Base-by-base conservation (phyloP, 805 yeast genomes). In the Yamadazyma olivae region DNA sequence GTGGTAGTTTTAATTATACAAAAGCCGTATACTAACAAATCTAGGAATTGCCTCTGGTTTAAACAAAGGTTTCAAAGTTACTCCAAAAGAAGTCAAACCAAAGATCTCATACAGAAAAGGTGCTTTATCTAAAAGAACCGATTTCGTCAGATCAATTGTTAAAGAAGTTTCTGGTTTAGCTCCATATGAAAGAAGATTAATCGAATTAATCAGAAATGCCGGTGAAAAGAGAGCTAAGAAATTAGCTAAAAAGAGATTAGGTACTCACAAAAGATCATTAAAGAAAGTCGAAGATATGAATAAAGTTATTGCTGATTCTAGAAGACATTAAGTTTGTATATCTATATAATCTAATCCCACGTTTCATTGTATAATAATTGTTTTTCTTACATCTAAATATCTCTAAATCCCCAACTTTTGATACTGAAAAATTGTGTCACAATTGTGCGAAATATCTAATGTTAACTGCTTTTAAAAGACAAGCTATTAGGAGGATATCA, bases 171-270 rank as follows among this genome's bases (percentile, higher is more conserved):
- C 95, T 58, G 99, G 99, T 71, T 81, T 93, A 68, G 96, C 99
- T 55, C 99, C 99, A 76, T 93, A 93, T 75, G 99, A 93, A 81
- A 90, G 96, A 82, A 90, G 99, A 79, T 83, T 93, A 71, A 85
- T 95, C 66, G 99, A 93, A 79, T 82, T 93, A 77, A 81, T 93
- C 84, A 93, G 99, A 83, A 93, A 95, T 80, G 90, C 96, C 71
- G 96, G 96, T 83, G 99, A 93, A 79, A 93, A 93, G 95, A 93
- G 98, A 81, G 99, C 99, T 59, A 87, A 93, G 88, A 93, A 93
- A 89, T 89, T 93, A 69, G 97, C 98, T 57, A 93, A 93, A 93
- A 93, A 87, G 95, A 91, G 93, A 87, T 87, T 93, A 69, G 99
- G 99, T 78, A 88, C 99, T 63, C 95, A 91, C 84, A 83, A 81